Evolutionary conservation across 2,329 filamentous ascomycete genomes (phyloP), one percentile per base, ranked within the genome.

Genomic region (Exophiala sp.): DNA sequence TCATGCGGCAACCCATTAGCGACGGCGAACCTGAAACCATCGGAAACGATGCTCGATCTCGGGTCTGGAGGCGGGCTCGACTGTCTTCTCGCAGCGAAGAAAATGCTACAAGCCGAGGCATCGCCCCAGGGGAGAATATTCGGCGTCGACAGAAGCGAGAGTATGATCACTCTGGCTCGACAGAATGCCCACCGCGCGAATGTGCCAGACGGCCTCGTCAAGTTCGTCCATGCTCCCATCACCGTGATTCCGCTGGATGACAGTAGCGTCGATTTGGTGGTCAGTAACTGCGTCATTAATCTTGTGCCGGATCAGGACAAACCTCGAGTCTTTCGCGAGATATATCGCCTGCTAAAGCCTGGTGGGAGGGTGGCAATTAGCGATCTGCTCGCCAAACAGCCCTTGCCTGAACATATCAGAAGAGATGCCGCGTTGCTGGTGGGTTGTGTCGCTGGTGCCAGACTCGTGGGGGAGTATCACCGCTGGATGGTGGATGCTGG

Each of bases 201-300:
- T 29, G 7, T 53, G 3, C 43, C 46, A 10, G 37, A 40, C 2
- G 32, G 46, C 6, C 22, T 53, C 1, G 68, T 74, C 2, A 59
- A 66, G 10, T 81, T 83, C 50, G 57, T 81, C 50, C 64, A 79
- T 51, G 66, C 70, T 2, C 60, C 59, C 14, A 81, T 83, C 59
- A 80, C 75, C 0, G 57, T 65, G 2, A 73, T 81, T 16, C 27
- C 43, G 9, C 64, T 82, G 0, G 60, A 66, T 1, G 56, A 64
- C 8, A 59, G 53, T 7, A 73, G 61, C 13, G 75, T 71, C 14
- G 71, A 82, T 63, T 76, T 75, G 58, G 73, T 84, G 49, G 80
- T 83, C 55, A 78, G 74, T 55, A 85, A 84, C 64, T 85, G 80
- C 52, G 79, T 81, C 21, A 66, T 83, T 52, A 82, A 82, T 56